Evolutionary conservation across 192 early-diverging fungal genomes (phyloP), one percentile per base, ranked within the genome.

Genomic region (Coemansia sp.): DNA sequence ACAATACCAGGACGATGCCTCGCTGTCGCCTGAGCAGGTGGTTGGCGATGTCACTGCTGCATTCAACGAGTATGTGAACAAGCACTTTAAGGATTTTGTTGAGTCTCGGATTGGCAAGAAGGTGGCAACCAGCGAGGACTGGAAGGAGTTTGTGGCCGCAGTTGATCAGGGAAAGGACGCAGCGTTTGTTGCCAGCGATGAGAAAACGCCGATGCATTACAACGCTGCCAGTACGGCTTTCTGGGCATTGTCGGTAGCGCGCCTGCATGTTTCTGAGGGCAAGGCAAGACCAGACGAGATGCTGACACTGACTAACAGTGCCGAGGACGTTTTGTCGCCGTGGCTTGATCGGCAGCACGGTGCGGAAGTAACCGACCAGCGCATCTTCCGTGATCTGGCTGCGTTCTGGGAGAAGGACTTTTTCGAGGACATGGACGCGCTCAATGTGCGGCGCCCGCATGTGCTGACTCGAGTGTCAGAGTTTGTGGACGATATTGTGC

Each of bases 371-470:
- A 96, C 89, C 10, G 94, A 99, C 70, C 94, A 85, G 26, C 86
- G 84, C 47, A 74, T 97, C n/a, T 99, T 94, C 84, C 89, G 93
- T 39, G 90, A 97, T 43, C 84, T 94, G 59, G 89, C 97, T 10
- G 89, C 91, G 10, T 90, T 85, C 82, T 99, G 94, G 94, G 97
- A 99, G 74, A 84, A 87, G 29, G 91, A 93, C 62, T 99, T 89
- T 73, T 93, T 97, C 61, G 80, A 85, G 39, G 95, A 97, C 61
- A 95, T 99, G 94, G 92, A 93, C 64, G 86, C 85, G 19, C 82
- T 99, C 39, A 92, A 93, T 57, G 91, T 93, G 35, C 88, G 89
- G 32, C 83, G 88, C 3, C 95, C 94, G 16, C 91, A 95, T 66
- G 76, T 96, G 5, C 74, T 95, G 66, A 95, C 94, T 16, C 92